Evolutionary conservation across 768 basidiomycete genomes (phyloP).

Genomic region (Boletellus sp.): DNA sequence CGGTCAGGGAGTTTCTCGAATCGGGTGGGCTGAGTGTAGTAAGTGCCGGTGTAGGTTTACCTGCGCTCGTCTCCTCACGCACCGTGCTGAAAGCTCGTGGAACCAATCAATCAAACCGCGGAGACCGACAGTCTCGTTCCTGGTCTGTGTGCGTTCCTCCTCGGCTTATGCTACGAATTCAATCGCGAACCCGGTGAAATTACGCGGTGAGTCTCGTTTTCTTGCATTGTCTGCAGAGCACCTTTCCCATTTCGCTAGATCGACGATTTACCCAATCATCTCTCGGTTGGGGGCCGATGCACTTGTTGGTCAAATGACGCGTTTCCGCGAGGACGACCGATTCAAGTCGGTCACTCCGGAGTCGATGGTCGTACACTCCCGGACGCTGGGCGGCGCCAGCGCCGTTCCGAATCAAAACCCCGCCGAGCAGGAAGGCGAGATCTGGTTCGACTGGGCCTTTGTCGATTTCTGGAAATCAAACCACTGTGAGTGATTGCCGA

Average conservation of each 20-base stretch:
- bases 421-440: slow-evolving; percentile 64
- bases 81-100: slow-evolving; percentile 63
- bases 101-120: slow-evolving; percentile 87
- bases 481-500: slow-evolving; percentile 61
- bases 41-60: slow-evolving; percentile 32
- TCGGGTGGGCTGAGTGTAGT: slow-evolving; percentile 90
- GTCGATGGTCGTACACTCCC: slow-evolving; percentile 61
- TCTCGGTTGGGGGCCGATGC: slow-evolving; percentile 87
- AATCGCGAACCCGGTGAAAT: slow-evolving; percentile 94
- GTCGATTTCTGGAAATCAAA: slow-evolving; percentile 99
- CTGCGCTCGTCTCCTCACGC: background rate
- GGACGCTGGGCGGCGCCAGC: slow-evolving; percentile 19
- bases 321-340: slow-evolving; percentile 87
- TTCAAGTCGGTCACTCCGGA: slow-evolving; percentile 91
- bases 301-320: slow-evolving; percentile 80
- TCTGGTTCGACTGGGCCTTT: slow-evolving; percentile 99
- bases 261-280: slow-evolving; percentile 86
- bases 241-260: slow-evolving; percentile 36
- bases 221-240: too few relatives aligned
- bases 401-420: slow-evolving; percentile 10
- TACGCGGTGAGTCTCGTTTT: slow-evolving; percentile 57
- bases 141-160: slow-evolving; percentile 84
- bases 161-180: slow-evolving; percentile 95
- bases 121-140: slow-evolving; percentile 85
- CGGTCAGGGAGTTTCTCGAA: slow-evolving; percentile 85